Conservation (phyloP, 1,284 basidiomycete genomes). For the Testicularia cyperi region DNA sequence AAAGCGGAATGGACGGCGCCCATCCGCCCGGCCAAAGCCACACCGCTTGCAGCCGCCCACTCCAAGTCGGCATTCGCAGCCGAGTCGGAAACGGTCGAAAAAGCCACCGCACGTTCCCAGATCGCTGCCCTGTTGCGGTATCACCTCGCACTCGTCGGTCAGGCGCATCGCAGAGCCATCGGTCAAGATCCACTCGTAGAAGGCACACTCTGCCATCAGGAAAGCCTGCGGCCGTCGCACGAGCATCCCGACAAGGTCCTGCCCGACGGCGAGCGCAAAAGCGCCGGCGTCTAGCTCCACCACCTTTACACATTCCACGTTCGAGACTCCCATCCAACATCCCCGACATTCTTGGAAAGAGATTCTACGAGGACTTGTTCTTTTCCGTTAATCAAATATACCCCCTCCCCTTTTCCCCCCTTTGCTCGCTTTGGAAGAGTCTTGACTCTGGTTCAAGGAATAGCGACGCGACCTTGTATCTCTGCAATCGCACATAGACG, state of each 20-base stretch:
- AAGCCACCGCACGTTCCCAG: constrained; percentile 21
- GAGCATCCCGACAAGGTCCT: constrained; percentile 21
- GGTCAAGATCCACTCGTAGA: constrained; percentile 15
- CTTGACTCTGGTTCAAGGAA: too few species aligned
- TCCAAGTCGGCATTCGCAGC: background rate
- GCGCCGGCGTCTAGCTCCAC: constrained; percentile 10
- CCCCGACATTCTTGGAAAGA: too few species aligned
- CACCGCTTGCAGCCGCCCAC: background rate
- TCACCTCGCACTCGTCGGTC: constrained; percentile 14
- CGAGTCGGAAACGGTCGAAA: background rate
- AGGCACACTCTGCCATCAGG: constrained; percentile 9
- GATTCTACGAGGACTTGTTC: too few species aligned
- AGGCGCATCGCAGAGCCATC: constrained; percentile 10
- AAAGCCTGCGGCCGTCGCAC: constrained; percentile 9
- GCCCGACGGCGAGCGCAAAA: constrained; percentile 21
- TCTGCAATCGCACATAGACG: too few species aligned
- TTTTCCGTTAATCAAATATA: too few species aligned
- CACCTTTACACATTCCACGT: too few species aligned
- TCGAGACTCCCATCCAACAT: too few species aligned
- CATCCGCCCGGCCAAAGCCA: background rate
- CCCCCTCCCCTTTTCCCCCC: too few species aligned
- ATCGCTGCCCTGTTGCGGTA: constrained; percentile 18
- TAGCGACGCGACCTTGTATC: too few species aligned
- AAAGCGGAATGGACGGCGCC: background rate
- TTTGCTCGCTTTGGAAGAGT: too few species aligned